These are phyloP conservation scores for Rhinocladiella similis DNA, from an alignment of 2,329 filamentous ascomycete species.

Conservation along the genomic window DNA sequence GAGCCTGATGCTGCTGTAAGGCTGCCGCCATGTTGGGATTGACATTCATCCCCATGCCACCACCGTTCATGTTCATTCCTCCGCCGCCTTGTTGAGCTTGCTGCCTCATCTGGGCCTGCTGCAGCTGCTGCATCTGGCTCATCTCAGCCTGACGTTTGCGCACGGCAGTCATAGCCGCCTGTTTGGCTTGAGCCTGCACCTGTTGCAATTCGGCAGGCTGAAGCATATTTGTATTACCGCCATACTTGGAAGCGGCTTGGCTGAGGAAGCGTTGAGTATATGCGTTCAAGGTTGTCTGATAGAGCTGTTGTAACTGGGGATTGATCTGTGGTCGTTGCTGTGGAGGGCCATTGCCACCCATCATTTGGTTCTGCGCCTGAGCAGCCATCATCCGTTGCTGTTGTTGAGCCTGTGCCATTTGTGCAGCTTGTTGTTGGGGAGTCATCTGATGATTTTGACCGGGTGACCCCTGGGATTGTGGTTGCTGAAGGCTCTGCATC, in stretches of 20 bases:
- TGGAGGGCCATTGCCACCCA: constrained; percentile 16
- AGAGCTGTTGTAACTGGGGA: constrained; percentile 20
- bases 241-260: constrained; percentile 24
- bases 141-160: constrained; percentile 18
- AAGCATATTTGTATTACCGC: constrained; percentile 26
- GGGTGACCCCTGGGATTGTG: constrained; percentile 22
- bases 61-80: constrained; percentile 20
- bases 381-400: constrained; percentile 21
- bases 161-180: constrained; percentile 14
- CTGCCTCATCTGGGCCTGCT: constrained; percentile 8
- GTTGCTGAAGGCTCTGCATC: constrained; percentile 24
- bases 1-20: constrained; percentile 26
- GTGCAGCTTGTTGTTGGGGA: constrained; percentile 24
- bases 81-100: constrained; percentile 17
- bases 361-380: constrained; percentile 23
- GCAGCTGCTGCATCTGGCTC: constrained; percentile 6
- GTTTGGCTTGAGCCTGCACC: constrained; percentile 19
- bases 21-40: constrained; percentile 26
- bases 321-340: constrained; percentile 22
- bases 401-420: constrained; percentile 23
- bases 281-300: constrained; percentile 12
- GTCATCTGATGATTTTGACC: constrained; percentile 27
- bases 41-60: constrained; percentile 19
- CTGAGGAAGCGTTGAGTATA: constrained; percentile 19
- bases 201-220: constrained; percentile 21